Base-by-base conservation (phyloP, 2,329 filamentous ascomycete genomes). In the Penicillium sp. region DNA sequence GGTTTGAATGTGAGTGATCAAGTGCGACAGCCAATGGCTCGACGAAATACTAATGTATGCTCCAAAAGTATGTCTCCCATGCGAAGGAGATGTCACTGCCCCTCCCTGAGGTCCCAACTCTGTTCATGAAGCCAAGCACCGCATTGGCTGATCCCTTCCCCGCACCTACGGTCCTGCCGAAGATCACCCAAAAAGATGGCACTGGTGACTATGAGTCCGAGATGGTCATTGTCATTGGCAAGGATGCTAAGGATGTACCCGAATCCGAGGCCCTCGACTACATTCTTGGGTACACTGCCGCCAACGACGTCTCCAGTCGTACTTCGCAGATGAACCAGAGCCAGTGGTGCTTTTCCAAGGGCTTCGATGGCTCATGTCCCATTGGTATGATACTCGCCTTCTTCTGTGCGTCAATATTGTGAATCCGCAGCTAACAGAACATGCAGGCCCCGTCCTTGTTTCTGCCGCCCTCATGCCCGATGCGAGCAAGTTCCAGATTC, bases 261-360 rank as follows among this genome's bases (percentile, higher is more conserved):
- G 81, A 84, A 58, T 75, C 72, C 0, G 77, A 85, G 26, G 82
- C 83, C 5, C 64, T 83, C 46, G 76, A 80, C 57, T 84, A 86
- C 60, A 76, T 87, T 4, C 78, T 87, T 2, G 84, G 85, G 26
- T 87, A 87, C 65, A 84, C 82, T 0, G 78, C 79, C 21, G 78
- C 79, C 61, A 87, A 87, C 69, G 84, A 87, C 63, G 79, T 87
- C 6, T 85, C 82, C 2, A 81, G 79, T 54, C 79, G 83, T 4
- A 78, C 80, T 46, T 75, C 74, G 48, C 83, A 86, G 70, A 75
- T 79, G 59, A 72, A 75, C 21, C 76, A 80, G 64, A 74, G 72
- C 45, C 81, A 84, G 64, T 82, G 80, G 75, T 81, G 76, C 52
- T 85, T 79, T 64, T 83, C 80, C 23, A 84, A 85, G 68, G 80